Evolutionary conservation across 805 yeast genomes (phyloP), one percentile per base, ranked within the genome.

Genomic region (Teunomyces pallodes): DNA sequence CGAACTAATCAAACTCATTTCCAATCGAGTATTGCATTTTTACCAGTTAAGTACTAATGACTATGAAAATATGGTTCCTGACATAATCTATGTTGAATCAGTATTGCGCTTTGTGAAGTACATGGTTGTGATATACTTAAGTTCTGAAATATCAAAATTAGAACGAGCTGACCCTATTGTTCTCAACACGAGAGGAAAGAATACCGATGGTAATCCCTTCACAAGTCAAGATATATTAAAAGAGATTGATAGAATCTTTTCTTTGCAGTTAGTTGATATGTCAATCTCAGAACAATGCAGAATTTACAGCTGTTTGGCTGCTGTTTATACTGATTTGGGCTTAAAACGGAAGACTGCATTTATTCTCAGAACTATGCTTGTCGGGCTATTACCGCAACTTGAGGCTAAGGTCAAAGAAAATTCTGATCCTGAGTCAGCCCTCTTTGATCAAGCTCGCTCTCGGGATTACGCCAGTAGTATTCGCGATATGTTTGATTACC

Each of bases 11-110:
- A 61, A 62, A 39, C 57, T 64, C 16, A 54, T 72, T 10, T 56
- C 64, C 9, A 46, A 54, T 30, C 69, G 62, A 42, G 63, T 62
- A 2, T 54, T 66, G 13, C 58, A 55, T 29, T 66, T 47, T 47
- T 72, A 69, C 50, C 68, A 69, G 32, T 40, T 59, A 35, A 83
- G 92, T 33, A 70, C 80, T 4, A 62, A 71, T 35, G 83, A 79
- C 47, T 74, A 77, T 7, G 89, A 83, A 47, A 96, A 92, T 54
- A 80, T 80, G 54, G 91, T 86, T 0, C 97, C 98, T 0, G 92
- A 84, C 50, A 65, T 86, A 1, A 90, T 90, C 0, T 87, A 82
- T 53, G 81, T 86, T 38, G 96, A 90, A 54, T 75, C 85, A 1
- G 70, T 87, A 2, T 54, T 90, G 29, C 74, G 97, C 50, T 79